Evolutionary conservation across 2,329 filamentous ascomycete species (phyloP), one percentile per base, ranked within the genome.

Genomic region (Chaetoscypha palmicola): DNA sequence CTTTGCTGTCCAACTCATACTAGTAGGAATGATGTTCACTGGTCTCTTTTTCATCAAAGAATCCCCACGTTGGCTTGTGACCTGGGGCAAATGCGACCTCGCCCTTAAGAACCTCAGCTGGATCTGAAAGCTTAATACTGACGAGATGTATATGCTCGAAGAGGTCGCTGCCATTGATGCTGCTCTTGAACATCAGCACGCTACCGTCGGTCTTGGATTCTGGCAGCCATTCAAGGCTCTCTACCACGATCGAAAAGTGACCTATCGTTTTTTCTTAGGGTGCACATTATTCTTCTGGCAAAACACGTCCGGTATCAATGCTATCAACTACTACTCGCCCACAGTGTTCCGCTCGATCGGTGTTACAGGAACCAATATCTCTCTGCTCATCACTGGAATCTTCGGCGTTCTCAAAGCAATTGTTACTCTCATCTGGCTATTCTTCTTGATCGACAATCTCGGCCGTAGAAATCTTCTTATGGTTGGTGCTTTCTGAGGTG

Each of bases 221-320:
- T 86, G 79, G 79, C 80, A 80, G 62, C 81, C 82, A 0, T 85
- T 86, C 65, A 31, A 41, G 21, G 67, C 69, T 2, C 69, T 77
- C n/a, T 68, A 72, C 45, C 71, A 69, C 53, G 65, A 77, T 50
- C 69, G 66, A 46, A 74, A 73, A 57, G 73, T 85, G 20, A 77
- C 77, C 52, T 86, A 79, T 69, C 77, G 85, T 32, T 79, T 90
- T 64, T 75, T 85, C 60, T 70, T 89, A 5, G 83, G 84, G 11
- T 39, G 35, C n/a, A 47, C 71, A 66, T 43, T 66, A 3, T 47
- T 54, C 34, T 39, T 50, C 32, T 41, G 45, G 37, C 48, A 53
- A 16, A 50, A 53, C 11, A 26, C 45, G 1, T 47, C 46, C n/a
- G 51, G 50, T 3, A 53, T 50, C 26, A 51, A 52, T 22, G 48